These are phyloP conservation scores for Phytophthora pini DNA, from an alignment of 352 stramenopile genomes.

Conservation along the genomic window DNA sequence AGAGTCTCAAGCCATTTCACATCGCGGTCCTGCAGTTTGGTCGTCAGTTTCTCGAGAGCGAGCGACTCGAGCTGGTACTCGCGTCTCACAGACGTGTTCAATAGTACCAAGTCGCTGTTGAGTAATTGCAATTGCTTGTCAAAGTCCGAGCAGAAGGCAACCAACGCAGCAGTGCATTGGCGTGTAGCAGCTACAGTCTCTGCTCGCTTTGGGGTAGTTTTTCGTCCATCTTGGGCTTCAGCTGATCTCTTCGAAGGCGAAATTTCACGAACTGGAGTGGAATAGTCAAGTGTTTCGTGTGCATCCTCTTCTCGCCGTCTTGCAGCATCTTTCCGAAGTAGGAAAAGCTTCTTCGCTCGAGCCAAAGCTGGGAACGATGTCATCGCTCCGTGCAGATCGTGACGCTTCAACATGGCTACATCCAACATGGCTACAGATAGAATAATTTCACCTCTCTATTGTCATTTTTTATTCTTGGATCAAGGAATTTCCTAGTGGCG, in stretches of 20 bases:
- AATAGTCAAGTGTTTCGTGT: no score
- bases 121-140: conserved; percentile 30
- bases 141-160: conserved; percentile 27
- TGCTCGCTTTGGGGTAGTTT: not conserved
- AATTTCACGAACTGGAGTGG: no score
- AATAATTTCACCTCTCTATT: not conserved
- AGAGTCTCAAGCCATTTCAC: not conserved
- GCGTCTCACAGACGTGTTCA: conserved; percentile 21
- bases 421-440: conserved; percentile 17
- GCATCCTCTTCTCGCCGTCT: no score
- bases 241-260: not conserved
- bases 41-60: conserved; percentile 25
- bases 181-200: not conserved
- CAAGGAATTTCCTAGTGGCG: not conserved
- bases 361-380: conserved; percentile 32
- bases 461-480: no score
- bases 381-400: conserved; percentile 6
- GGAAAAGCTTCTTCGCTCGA: no score
- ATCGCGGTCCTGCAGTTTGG: conserved; percentile 12
- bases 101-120: conserved; percentile 16
- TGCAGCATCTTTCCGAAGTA: no score
- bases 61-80: conserved; percentile 30
- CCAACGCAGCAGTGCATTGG: conserved; percentile 13
- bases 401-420: conserved; percentile 2
- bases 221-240: not conserved